Evolutionary conservation across 495 filamentous ascomycete genomes (phyloP).

Genomic region (Astrothelium macrocarpum): DNA sequence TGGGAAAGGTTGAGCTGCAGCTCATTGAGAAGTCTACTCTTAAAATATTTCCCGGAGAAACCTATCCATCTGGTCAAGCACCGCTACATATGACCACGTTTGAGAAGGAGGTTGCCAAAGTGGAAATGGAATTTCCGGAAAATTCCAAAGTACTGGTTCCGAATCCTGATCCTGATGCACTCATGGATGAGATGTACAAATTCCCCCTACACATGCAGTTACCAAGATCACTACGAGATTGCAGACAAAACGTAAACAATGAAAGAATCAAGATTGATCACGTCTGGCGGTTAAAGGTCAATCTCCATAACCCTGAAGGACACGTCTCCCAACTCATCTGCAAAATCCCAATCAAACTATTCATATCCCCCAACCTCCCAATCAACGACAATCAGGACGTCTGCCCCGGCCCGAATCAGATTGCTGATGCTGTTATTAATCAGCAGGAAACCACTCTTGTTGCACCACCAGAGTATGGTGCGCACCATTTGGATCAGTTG

Average conservation of each 20-base stretch:
- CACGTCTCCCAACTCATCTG: constrained; percentile 87
- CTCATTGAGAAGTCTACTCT: constrained; percentile 52
- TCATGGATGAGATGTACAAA: constrained; percentile 66
- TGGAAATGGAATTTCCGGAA: constrained; percentile 33
- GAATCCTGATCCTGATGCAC: constrained; percentile 49
- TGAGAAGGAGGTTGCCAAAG: constrained; percentile 24
- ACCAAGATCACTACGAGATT: constrained; percentile 65
- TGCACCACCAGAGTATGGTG: constrained; percentile 79
- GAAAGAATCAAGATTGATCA: constrained; percentile 80
- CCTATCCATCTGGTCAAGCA: constrained; percentile 15
- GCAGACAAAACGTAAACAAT: constrained; percentile 77
- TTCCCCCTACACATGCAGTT: constrained; percentile 59
- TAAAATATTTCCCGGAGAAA: constrained; percentile 23
- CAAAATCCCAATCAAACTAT: constrained; percentile 75
- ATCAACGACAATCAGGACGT: constrained; percentile 72
- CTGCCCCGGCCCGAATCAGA: constrained; percentile 38
- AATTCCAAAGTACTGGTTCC: constrained; percentile 36
- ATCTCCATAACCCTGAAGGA: constrained; percentile 85
- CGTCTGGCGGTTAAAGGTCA: constrained; percentile 75
- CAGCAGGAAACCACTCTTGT: constrained; percentile 32
- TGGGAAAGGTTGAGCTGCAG: constrained; percentile 65
- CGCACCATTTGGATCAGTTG: constrained; percentile 77
- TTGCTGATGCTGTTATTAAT: constrained; percentile 31
- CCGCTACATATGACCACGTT: constrained; percentile 7
- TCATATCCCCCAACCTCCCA: constrained; percentile 84